Evolutionary conservation across 768 basidiomycete species (phyloP).

Genomic region (Pisolithus sp.): DNA sequence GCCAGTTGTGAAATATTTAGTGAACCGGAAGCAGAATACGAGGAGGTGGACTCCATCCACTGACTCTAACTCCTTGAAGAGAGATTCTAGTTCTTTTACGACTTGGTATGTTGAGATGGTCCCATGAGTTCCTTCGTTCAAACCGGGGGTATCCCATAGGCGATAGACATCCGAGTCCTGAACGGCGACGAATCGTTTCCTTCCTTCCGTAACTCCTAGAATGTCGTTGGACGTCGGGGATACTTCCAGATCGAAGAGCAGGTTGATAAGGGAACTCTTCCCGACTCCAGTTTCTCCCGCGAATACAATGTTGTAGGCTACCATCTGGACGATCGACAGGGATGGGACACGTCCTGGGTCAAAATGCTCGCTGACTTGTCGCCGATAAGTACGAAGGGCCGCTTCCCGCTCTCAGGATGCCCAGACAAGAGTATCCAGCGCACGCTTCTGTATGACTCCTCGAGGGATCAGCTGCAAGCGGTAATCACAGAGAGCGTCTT

Average conservation of each 20-base stretch:
- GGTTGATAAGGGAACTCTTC: background rate
- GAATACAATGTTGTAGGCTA: background rate
- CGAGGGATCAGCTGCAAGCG: too few species aligned
- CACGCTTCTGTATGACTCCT: too few species aligned
- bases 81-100: background rate
- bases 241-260: background rate
- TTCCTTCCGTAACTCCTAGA: background rate
- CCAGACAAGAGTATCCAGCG: background rate
- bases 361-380: background rate
- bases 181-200: background rate
- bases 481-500: too few species aligned
- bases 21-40: background rate
- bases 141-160: background rate
- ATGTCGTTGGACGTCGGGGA: background rate
- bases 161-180: background rate
- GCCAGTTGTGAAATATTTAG: background rate
- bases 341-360: background rate
- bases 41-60: background rate
- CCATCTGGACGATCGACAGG: background rate
- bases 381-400: too few species aligned
- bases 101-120: background rate
- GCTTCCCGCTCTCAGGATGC: too few species aligned
- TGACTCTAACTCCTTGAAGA: background rate
- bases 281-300: background rate
- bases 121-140: background rate